Base-by-base conservation (phyloP, 257 asterid species). In the Salvia hispanica region DNA sequence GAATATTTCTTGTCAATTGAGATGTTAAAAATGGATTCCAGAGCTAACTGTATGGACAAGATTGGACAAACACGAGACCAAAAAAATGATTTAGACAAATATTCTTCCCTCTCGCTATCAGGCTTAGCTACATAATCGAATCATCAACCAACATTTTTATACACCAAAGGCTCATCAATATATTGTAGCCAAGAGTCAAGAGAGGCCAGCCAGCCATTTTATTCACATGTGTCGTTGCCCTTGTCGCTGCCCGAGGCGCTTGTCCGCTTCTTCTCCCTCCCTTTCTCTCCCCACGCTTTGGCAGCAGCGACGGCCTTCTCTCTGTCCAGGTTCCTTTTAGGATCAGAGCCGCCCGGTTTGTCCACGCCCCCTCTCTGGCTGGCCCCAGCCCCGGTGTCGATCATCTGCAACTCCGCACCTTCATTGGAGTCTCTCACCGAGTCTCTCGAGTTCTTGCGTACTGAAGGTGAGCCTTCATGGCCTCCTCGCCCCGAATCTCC, bases 221-320 rank as follows among this genome's bases (percentile, higher is more conserved):
- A 68, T 42, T 82, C 90, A 67, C 80, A 69, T 11, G 83, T 37
- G 47, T 82, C 77, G 56, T 87, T 95, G 12, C 86, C 83, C 50
- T 34, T 37, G 47, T 82, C 77, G 53, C 85, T 95, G 12, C 86
- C 83, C 46, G 39, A 57, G 14, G 73, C 73, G 18, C 73, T 76
- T 4, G 66, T 74, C 48, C 70, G 77, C 80, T 82, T 86, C 46
- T 77, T 80, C 54, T 82, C 95, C 74, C 94, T 79, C 95, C 83
- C 77, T 67, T 82, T 84, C 80, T 86, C 97, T 0, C 95, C 98
- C 98, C 97, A 92, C 53, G 83, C 90, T 70, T 84, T 89, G 0
- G 97, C 96, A 58, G 84, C 97, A 10, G 98, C 97, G 72, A 90
- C 95, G 1, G 95, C 95, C 0, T 90, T 88, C 64, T 90, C 96